phyloP scores from a whole-genome alignment of 129 eudicot genomes.

The Chrysanthemum makinoi region DNA sequence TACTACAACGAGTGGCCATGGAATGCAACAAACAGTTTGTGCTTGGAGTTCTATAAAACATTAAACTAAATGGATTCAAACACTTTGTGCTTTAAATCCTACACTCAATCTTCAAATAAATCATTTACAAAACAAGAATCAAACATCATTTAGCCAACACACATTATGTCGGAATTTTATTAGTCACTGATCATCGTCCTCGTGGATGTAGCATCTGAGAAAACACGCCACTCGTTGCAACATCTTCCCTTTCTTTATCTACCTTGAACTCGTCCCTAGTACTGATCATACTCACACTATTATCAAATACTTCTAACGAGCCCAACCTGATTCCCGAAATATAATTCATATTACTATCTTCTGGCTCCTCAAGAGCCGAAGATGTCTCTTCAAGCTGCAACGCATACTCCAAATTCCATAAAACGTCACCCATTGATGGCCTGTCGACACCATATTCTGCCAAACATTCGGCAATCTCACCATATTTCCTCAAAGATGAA shows the following conservation, averaged over 20 bases:
- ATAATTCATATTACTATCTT: constrained; percentile 91
- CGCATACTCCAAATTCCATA: constrained; percentile 95
- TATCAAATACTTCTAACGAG: constrained; percentile 63
- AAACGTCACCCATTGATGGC: constrained; percentile 95
- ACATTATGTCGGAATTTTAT: neutral
- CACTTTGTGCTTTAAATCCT: constrained; percentile 22
- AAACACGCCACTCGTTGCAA: constrained; percentile 77
- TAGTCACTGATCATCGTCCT: constrained; percentile 55
- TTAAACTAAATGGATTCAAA: neutral
- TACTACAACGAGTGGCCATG: no score
- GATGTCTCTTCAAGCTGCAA: constrained; percentile 95
- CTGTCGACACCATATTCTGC: constrained; percentile 92
- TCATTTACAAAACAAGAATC: constrained; percentile 24
- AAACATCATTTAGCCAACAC: neutral
- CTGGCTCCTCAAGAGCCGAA: constrained; percentile 72
- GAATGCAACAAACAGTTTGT: no score
- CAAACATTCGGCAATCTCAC: constrained; percentile 93
- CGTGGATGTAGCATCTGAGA: constrained; percentile 95
- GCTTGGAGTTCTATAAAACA: neutral
- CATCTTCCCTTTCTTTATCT: constrained; percentile 77
- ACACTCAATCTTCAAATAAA: constrained; percentile 19
- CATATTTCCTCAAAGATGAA: constrained; percentile 83
- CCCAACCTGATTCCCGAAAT: constrained; percentile 62
- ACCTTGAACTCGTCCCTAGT: constrained; percentile 46
- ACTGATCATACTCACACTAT: constrained; percentile 70